These are phyloP conservation scores for Madurella mycetomatis DNA, from an alignment of 2,329 filamentous ascomycete species.

Conservation along the genomic window DNA sequence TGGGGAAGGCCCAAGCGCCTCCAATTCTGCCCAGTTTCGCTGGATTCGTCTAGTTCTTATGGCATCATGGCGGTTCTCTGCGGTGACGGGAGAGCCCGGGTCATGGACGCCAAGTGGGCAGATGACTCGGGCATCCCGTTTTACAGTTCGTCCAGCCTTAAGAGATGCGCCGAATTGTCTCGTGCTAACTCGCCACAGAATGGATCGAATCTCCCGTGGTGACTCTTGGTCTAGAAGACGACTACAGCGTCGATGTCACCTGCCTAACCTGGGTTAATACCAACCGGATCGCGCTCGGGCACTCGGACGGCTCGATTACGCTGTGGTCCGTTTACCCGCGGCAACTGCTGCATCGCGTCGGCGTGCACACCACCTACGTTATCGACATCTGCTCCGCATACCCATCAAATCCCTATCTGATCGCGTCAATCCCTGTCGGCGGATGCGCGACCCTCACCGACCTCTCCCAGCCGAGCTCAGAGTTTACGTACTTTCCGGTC, in stretches of 20 bases:
- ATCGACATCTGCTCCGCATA: slow-evolving; percentile 54
- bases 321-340: slow-evolving; percentile 53
- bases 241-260: slow-evolving; percentile 47
- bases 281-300: slow-evolving; percentile 52
- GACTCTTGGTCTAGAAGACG: slow-evolving; percentile 41
- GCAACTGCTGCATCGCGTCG: slow-evolving; percentile 46
- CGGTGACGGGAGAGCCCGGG: slow-evolving; percentile 46
- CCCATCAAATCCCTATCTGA: slow-evolving; percentile 51
- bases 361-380: slow-evolving; percentile 50
- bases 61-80: slow-evolving; percentile 48
- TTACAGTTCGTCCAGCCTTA: slow-evolving; percentile 37
- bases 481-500: slow-evolving; percentile 50
- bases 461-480: slow-evolving; percentile 47
- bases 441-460: slow-evolving; percentile 51
- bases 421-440: slow-evolving; percentile 52
- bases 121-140: slow-evolving; percentile 27
- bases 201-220: slow-evolving; percentile 42
- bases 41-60: slow-evolving; percentile 29
- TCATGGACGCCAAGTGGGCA: slow-evolving; percentile 40
- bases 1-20: slow-evolving; percentile 48
- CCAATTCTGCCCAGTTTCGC: slow-evolving; percentile 49
- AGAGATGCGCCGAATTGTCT: not conserved
- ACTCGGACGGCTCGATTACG: slow-evolving; percentile 52
- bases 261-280: slow-evolving; percentile 52
- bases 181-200: slow-evolving; percentile 33